A percentile compares a stretch with the other conserved stretches of the same genome.
These are phyloP conservation scores for Yamadazyma siamensis DNA, from an alignment of 1,139 yeast species.

Conservation along the genomic window DNA sequence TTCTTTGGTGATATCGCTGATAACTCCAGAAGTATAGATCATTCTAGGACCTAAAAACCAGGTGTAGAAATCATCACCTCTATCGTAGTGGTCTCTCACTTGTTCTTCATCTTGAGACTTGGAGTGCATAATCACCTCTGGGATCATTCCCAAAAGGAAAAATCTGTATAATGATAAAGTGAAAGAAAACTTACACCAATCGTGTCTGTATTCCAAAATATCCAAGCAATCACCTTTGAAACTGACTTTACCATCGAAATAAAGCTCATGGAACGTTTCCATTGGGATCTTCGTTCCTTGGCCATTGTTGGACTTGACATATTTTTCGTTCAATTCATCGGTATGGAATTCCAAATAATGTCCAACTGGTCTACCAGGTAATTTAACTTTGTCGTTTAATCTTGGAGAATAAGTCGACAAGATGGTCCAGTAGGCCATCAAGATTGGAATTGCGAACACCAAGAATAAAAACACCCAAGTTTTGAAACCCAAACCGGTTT, in stretches of 20 bases:
- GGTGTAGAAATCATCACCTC: conserved; percentile 93
- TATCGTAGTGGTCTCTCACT: conserved; percentile 92
- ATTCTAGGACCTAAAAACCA: conserved; percentile 95
- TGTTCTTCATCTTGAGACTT: conserved; percentile 95
- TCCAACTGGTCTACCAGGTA: conserved; percentile 77
- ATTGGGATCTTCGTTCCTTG: conserved; percentile 75
- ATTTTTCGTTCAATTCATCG: conserved; percentile 66
- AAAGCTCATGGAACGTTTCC: conserved; percentile 90
- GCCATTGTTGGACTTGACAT: conserved; percentile 54
- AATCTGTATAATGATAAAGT: conserved; percentile 75
- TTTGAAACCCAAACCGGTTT: conserved; percentile 72
- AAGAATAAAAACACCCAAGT: conserved; percentile 57
- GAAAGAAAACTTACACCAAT: conserved; percentile 84
- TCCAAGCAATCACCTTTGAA: conserved; percentile 90
- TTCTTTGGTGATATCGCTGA: conserved; percentile 65
- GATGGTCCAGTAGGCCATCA: conserved; percentile 80
- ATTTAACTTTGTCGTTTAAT: conserved; percentile 69
- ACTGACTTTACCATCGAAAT: conserved; percentile 77
- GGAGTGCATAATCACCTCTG: conserved; percentile 89
- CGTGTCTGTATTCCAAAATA: conserved; percentile 81
- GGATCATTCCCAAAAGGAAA: conserved; percentile 86
- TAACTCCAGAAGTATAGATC: conserved; percentile 88
- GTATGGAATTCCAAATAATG: conserved; percentile 82
- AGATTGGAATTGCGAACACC: conserved; percentile 60
- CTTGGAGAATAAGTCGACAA: conserved; percentile 78